Conservation (phyloP, 345 rosid genomes). For the Toxicodendron radicans region DNA sequence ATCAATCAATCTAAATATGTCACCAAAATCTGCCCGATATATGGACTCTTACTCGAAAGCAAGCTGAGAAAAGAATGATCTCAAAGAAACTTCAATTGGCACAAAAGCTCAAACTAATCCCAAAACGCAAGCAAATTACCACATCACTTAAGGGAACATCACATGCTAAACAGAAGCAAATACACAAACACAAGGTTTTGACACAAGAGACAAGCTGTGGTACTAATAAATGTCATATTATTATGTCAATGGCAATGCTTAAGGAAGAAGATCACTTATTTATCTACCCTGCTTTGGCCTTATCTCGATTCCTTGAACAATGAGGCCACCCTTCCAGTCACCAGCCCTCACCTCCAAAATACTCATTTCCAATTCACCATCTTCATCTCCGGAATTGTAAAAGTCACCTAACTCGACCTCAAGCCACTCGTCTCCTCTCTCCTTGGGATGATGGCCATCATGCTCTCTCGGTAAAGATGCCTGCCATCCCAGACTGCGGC, state of each 20-base stretch:
- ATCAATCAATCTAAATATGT: no score
- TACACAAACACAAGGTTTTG: not conserved
- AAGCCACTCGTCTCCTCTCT: conserved; percentile 64
- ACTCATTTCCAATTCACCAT: conserved; percentile 44
- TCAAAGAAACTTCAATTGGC: not conserved
- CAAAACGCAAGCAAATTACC: not conserved
- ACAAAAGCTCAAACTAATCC: not conserved
- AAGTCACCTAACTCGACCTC: conserved; percentile 62
- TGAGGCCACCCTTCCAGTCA: conserved; percentile 59
- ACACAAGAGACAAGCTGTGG: not conserved
- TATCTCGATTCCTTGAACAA: conserved; percentile 59
- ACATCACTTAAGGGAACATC: not conserved
- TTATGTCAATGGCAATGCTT: no score
- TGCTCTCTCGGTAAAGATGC: not conserved
- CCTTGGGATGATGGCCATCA: conserved; percentile 24
- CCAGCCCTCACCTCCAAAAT: conserved; percentile 40
- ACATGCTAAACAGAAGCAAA: no score
- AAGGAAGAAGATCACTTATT: not conserved
- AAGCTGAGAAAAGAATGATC: no score
- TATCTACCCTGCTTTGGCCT: conserved; percentile 43
- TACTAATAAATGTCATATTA: not conserved
- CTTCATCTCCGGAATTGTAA: conserved; percentile 26
- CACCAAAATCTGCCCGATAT: no score
- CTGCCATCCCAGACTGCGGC: no score
- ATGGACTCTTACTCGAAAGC: no score